Evolutionary conservation across 2,329 filamentous ascomycete genomes (phyloP).

Genomic region (Aspergillus felis): DNA sequence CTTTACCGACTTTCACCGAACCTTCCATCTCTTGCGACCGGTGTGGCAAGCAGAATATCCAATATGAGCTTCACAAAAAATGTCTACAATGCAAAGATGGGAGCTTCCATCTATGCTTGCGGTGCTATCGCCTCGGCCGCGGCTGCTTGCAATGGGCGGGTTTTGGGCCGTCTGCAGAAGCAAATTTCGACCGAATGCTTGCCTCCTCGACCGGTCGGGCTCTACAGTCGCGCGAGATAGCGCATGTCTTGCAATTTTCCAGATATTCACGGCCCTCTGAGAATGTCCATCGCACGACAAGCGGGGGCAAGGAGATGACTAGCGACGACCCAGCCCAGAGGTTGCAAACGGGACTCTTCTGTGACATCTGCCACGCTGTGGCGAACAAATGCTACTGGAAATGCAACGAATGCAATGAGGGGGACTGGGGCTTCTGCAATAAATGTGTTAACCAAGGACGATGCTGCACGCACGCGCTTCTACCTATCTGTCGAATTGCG

Average conservation of each 20-base stretch:
- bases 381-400: conserved; percentile 87
- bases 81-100: conserved; percentile 68
- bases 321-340: conserved; percentile 64
- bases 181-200: conserved; percentile 58
- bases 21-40: conserved; percentile 70
- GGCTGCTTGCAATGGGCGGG: conserved; percentile 88
- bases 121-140: conserved; percentile 71
- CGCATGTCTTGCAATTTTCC: conserved; percentile 48
- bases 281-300: conserved; percentile 21
- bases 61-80: conserved; percentile 83
- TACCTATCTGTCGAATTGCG: conserved; percentile 66
- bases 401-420: conserved; percentile 81
- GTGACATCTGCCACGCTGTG: conserved; percentile 67
- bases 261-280: conserved; percentile 31
- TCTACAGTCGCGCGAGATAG: conserved; percentile 22
- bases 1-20: conserved; percentile 54
- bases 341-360: conserved; percentile 79
- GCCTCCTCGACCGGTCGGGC: conserved; percentile 23
- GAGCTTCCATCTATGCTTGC: conserved; percentile 72
- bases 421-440: conserved; percentile 93
- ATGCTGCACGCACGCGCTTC: conserved; percentile 75
- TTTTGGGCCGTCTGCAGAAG: conserved; percentile 70
- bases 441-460: conserved; percentile 77
- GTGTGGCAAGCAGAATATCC: conserved; percentile 68
- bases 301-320: conserved; percentile 51